Percentiles rank a stretch among this genome's conserved stretches.
phyloP scores from a whole-genome alignment of 169 alveolate genomes.

The Perkinsus chesapeaki region DNA sequence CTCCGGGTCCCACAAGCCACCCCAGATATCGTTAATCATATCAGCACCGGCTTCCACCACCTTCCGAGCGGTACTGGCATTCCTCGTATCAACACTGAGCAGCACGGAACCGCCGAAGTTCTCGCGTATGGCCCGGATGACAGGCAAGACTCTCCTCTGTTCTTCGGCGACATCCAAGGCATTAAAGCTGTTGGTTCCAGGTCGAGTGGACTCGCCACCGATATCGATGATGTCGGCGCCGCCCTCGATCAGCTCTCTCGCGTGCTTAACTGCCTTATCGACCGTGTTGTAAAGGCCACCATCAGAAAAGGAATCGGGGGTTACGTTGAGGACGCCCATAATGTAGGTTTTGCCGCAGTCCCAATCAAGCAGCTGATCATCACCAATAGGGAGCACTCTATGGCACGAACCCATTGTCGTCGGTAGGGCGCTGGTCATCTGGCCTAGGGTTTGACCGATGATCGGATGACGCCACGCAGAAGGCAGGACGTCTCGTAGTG shows the following conservation, averaged over 20 bases:
- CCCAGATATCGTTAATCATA: constrained; percentile 21
- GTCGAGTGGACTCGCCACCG: constrained; percentile 30
- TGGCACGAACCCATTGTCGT: neutral
- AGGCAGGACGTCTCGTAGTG: constrained; percentile 33
- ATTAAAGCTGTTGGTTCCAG: neutral
- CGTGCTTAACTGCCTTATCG: constrained; percentile 14
- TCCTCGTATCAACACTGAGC: constrained; percentile 24
- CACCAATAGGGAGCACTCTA: constrained; percentile 13
- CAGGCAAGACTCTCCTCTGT: constrained; percentile 17
- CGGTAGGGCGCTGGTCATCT: neutral
- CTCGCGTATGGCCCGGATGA: neutral
- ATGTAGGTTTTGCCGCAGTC: neutral
- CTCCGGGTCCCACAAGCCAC: constrained; percentile 11
- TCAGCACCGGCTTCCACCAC: constrained; percentile 23
- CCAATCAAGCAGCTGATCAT: neutral
- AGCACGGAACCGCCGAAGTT: neutral
- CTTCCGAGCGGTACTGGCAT: constrained; percentile 12
- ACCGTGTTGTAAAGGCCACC: constrained; percentile 7
- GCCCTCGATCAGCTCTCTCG: neutral
- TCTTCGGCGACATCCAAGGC: neutral
- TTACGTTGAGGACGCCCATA: constrained; percentile 33
- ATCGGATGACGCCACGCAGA: constrained; percentile 20
- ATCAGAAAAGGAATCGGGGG: constrained; percentile 41
- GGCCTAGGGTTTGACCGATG: neutral
- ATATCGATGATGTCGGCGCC: constrained; percentile 27